Conservation (phyloP, 139 green algal genomes). For the Microglena sp. region DNA sequence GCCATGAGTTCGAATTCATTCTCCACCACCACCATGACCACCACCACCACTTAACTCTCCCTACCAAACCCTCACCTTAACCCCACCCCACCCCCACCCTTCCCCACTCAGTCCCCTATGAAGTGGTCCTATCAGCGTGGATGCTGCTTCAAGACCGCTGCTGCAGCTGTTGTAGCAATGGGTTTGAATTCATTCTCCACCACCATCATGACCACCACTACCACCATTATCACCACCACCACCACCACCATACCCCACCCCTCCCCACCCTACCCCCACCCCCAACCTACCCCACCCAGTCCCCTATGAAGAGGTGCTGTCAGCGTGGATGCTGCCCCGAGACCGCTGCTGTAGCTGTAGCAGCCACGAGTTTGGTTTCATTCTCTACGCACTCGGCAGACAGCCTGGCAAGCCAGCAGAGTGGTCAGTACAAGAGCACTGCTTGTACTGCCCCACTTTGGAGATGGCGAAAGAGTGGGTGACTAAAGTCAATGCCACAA, state of each 20-base stretch:
- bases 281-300: no score
- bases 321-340: no score
- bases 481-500: neutral
- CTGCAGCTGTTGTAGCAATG: neutral
- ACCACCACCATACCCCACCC: neutral
- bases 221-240: neutral
- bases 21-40: no score
- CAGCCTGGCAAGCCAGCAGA: slow-evolving; percentile 8
- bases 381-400: slow-evolving; percentile 35
- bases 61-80: no score
- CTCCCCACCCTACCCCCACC: neutral
- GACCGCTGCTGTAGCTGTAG: no score
- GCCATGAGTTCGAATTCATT: no score
- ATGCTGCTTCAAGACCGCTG: slow-evolving; percentile 1
- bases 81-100: neutral
- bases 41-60: no score
- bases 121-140: slow-evolving; percentile 36
- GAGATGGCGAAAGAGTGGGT: slow-evolving; percentile 9
- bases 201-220: neutral
- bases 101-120: slow-evolving; percentile 25
- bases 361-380: slow-evolving; percentile 29
- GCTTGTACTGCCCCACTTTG: slow-evolving; percentile 10
- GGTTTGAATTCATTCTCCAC: neutral
- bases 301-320: no score
- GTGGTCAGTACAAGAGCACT: slow-evolving; percentile 26